Evolutionary conservation across 441 rosid species (phyloP).

Genomic region (Gossypium gossypioides): DNA sequence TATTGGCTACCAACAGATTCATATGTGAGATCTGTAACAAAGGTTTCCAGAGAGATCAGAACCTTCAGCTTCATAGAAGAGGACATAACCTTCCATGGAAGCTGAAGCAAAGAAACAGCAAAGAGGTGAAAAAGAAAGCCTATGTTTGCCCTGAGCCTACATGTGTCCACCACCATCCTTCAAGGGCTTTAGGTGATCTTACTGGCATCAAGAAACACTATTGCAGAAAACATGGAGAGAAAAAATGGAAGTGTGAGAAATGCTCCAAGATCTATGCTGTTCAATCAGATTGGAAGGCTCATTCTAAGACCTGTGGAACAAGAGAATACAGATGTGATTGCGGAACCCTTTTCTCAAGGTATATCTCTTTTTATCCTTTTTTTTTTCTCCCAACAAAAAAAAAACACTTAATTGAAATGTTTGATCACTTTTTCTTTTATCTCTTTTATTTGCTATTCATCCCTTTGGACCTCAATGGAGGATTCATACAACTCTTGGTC

Average conservation of each 20-base stretch:
- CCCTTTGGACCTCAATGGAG: constrained; percentile 12
- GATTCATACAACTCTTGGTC: constrained; percentile 13
- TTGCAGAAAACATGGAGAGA: constrained; percentile 53
- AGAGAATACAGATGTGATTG: constrained; percentile 72
- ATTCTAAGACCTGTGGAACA: constrained; percentile 61
- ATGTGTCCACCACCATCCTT: constrained; percentile 53
- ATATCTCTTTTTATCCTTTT: background rate
- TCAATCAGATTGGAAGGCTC: constrained; percentile 62
- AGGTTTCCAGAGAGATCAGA: constrained; percentile 74
- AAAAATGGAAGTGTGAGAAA: constrained; percentile 56
- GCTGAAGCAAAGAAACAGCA: constrained; percentile 52
- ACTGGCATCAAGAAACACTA: constrained; percentile 56
- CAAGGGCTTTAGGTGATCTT: constrained; percentile 50
- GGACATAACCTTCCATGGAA: constrained; percentile 86
- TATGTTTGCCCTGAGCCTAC: constrained; percentile 51
- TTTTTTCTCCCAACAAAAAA: background rate
- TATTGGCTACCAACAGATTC: constrained; percentile 59
- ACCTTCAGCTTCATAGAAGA: constrained; percentile 68
- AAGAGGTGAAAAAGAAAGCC: constrained; percentile 40
- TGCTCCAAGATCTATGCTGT: constrained; percentile 59
- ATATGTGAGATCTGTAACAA: constrained; percentile 75
- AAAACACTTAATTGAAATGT: no score
- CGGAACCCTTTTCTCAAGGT: constrained; percentile 74
- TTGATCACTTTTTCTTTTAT: no score
- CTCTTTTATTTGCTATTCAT: background rate